Conservation (phyloP, 75 land plant species). For the Larix kaempferi region DNA sequence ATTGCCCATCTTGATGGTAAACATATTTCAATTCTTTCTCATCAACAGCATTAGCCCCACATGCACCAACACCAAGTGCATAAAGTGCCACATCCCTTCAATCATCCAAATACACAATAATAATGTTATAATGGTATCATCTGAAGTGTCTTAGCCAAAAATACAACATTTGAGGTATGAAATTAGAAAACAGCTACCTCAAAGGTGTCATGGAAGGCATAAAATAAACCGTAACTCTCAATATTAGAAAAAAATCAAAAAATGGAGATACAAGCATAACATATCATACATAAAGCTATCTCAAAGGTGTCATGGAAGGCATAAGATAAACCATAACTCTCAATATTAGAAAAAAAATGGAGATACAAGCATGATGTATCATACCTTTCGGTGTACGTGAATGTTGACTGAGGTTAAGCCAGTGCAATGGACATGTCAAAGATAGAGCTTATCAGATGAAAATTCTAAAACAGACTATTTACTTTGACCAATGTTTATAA, state of each 20-base stretch:
- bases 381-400: conserved; percentile 13
- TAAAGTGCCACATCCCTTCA: conserved; percentile 82
- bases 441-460: too few species aligned
- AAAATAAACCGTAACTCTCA: not conserved
- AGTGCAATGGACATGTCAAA: not conserved
- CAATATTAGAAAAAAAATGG: not conserved
- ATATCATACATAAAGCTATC: not conserved
- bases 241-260: not conserved
- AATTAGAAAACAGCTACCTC: not conserved
- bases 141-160: not conserved
- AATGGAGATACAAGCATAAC: not conserved
- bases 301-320: not conserved
- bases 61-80: conserved; percentile 92
- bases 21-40: conserved; percentile 83
- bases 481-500: too few species aligned
- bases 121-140: not conserved
- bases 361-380: not conserved
- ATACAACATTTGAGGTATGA: not conserved
- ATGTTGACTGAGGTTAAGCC: conserved; percentile 3
- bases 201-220: not conserved
- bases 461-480: too few species aligned
- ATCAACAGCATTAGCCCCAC: conserved; percentile 68
- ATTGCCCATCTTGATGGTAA: conserved; percentile 75
- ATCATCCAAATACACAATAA: conserved; percentile 5
- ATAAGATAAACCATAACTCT: not conserved